A percentile compares a stretch with the other conserved stretches of the same genome.
Conservation (phyloP, 805 yeast genomes). For the Blastobotrys terrestris region DNA sequence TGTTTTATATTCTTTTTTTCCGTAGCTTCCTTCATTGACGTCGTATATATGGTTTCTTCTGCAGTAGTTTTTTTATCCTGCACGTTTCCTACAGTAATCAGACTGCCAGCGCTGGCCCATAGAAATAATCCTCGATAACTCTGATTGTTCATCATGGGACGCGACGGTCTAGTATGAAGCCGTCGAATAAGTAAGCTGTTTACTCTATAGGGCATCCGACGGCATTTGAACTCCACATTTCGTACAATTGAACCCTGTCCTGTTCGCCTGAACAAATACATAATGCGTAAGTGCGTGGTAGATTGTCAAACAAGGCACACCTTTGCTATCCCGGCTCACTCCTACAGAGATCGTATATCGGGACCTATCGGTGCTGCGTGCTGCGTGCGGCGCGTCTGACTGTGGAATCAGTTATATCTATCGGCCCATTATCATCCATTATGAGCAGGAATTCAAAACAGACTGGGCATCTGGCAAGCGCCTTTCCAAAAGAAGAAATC, state of each 20-base stretch:
- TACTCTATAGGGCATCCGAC: neutral
- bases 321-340: neutral
- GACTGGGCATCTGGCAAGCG: no score
- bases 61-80: neutral
- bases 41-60: conserved; percentile 8
- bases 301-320: neutral
- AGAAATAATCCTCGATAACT: neutral
- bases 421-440: no score
- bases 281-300: neutral
- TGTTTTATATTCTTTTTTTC: neutral
- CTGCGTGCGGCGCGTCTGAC: no score
- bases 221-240: neutral
- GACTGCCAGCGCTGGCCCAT: neutral
- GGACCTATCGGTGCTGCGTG: no score
- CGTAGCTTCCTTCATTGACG: conserved; percentile 8
- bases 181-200: neutral
- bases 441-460: no score
- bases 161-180: neutral
- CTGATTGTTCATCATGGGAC: neutral
- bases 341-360: no score
- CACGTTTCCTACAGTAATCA: neutral
- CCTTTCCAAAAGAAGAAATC: no score
- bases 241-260: neutral
- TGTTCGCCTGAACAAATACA: neutral
- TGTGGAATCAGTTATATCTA: no score